Conservation (phyloP, 257 asterid genomes). For the Fraxinus quadrangulata region DNA sequence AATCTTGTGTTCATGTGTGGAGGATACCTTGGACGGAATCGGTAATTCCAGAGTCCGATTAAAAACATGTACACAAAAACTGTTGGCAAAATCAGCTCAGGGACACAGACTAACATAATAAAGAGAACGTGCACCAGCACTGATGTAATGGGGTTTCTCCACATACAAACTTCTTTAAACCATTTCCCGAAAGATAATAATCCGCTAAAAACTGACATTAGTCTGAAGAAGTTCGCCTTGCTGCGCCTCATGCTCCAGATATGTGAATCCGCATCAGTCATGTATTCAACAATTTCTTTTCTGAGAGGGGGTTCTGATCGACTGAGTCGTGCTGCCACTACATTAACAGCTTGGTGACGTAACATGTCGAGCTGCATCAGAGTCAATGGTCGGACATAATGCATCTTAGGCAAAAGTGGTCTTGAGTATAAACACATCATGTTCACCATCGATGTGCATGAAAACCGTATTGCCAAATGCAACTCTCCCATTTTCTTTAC, state of each 20-base stretch:
- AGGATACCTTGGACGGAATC: slow-evolving; percentile 66
- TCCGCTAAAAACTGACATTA: slow-evolving; percentile 63
- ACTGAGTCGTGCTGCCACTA: slow-evolving; percentile 73
- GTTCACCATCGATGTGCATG: slow-evolving; percentile 65
- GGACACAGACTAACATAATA: slow-evolving; percentile 63
- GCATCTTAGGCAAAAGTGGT: slow-evolving; percentile 90
- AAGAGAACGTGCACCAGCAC: slow-evolving; percentile 76
- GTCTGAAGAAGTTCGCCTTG: slow-evolving; percentile 80
- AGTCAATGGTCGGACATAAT: slow-evolving; percentile 66
- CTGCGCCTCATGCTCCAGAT: slow-evolving; percentile 98
- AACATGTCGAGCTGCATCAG: slow-evolving; percentile 65
- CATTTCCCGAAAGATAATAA: slow-evolving; percentile 59
- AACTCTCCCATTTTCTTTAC: slow-evolving; percentile 94
- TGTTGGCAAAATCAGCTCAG: slow-evolving; percentile 77
- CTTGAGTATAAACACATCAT: slow-evolving; percentile 68
- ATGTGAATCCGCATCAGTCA: slow-evolving; percentile 78
- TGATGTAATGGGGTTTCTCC: slow-evolving; percentile 79
- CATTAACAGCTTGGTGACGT: slow-evolving; percentile 76
- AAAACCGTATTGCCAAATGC: slow-evolving; percentile 84
- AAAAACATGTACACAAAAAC: slow-evolving; percentile 72
- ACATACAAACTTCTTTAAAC: slow-evolving; percentile 73
- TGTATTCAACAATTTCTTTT: slow-evolving; percentile 78
- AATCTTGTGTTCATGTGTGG: slow-evolving; percentile 86
- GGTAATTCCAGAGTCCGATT: slow-evolving; percentile 80
- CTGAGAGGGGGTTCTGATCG: slow-evolving; percentile 89